phyloP scores from a whole-genome alignment of 139 green algal genomes.

The Zygnema circumcarinatum region DNA sequence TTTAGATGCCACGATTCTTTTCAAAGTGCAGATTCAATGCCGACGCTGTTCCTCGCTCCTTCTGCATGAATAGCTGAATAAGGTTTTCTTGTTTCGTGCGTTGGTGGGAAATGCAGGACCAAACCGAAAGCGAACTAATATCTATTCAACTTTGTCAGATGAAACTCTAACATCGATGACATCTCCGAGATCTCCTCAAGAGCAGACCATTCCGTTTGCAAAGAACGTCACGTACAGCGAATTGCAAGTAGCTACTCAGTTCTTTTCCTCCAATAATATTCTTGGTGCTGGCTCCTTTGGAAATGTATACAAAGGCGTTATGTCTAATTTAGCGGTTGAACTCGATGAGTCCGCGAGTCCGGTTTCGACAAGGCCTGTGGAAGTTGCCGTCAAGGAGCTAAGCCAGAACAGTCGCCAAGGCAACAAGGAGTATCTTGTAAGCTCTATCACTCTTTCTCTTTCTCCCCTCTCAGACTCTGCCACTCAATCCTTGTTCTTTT shows the following conservation, averaged over 20 bases:
- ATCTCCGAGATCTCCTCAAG: background rate
- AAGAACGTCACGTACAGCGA: background rate
- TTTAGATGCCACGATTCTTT: background rate
- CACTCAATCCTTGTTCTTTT: no score
- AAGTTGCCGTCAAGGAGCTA: background rate
- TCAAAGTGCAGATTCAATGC: no score
- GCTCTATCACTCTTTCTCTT: no score
- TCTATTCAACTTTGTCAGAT: background rate
- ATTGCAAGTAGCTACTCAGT: background rate
- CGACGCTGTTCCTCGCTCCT: background rate
- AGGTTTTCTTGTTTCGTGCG: background rate
- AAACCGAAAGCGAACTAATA: background rate
- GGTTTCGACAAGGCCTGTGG: background rate
- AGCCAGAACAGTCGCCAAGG: background rate
- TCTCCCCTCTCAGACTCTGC: no score
- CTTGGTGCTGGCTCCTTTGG: background rate
- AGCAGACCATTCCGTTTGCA: background rate
- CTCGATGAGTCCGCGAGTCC: background rate
- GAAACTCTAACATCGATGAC: background rate
- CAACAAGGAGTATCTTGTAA: background rate
- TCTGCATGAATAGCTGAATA: background rate
- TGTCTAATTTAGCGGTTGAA: background rate
- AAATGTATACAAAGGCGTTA: background rate
- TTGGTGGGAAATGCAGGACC: background rate
- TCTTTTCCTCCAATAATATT: background rate